Conservation (phyloP, 176 grass and related monocot species). For the Hyparrhenia diplandra region DNA sequence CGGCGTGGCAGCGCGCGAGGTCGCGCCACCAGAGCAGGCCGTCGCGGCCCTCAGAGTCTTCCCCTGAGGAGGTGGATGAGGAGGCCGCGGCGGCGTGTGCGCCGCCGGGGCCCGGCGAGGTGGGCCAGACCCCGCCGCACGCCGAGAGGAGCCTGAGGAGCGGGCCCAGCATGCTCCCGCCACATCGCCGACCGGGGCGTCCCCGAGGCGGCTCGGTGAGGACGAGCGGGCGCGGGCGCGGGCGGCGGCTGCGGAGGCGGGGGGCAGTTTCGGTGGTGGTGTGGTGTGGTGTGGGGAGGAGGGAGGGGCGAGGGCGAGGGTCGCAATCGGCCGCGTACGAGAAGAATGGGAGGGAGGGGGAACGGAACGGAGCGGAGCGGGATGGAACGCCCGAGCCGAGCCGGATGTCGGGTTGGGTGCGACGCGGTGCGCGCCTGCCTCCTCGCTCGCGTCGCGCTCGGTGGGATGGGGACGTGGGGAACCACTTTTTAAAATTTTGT, state of each 20-base stretch:
- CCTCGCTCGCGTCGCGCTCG: background rate
- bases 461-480: background rate
- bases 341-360: constrained; percentile 12
- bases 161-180: constrained; percentile 63
- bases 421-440: constrained; percentile 17
- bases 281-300: no score
- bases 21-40: constrained; percentile 75
- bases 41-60: constrained; percentile 37
- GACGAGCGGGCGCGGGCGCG: background rate
- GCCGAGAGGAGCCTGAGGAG: constrained; percentile 80
- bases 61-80: background rate
- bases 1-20: constrained; percentile 50
- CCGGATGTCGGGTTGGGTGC: background rate
- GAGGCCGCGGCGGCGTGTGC: background rate
- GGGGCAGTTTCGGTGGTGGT: constrained; percentile 3
- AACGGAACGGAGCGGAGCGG: background rate
- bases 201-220: constrained; percentile 33
- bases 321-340: constrained; percentile 46
- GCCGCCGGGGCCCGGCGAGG: constrained; percentile 2
- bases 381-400: background rate
- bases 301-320: background rate
- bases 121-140: constrained; percentile 49
- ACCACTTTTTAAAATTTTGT: background rate
- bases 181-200: constrained; percentile 77
- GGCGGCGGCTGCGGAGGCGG: constrained; percentile 15